Percentiles rank a stretch among this genome's conserved stretches.
Evolutionary conservation across 1,139 yeast species (phyloP).

Genomic region (Lizanozyma gosingica): DNA sequence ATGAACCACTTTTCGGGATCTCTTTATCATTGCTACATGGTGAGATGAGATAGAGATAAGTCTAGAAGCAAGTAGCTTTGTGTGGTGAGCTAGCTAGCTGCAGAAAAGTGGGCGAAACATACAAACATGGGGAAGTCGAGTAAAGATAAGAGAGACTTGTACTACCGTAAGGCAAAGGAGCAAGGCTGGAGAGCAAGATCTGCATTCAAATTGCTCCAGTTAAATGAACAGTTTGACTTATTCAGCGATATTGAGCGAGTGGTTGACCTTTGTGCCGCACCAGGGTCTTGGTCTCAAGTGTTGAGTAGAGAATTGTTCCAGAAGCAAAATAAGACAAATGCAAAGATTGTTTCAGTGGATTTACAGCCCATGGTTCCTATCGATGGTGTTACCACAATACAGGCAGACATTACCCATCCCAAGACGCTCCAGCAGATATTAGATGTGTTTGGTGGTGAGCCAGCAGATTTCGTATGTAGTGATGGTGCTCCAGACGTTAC

Average conservation of each 20-base stretch:
- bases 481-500: slow-evolving; percentile 99
- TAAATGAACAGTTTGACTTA: slow-evolving; percentile 81
- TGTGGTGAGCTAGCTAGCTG: too few species aligned
- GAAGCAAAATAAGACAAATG: slow-evolving; percentile 26
- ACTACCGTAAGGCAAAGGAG: slow-evolving; percentile 87
- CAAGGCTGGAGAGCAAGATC: slow-evolving; percentile 97
- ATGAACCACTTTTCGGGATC: too few species aligned
- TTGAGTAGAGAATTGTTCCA: slow-evolving; percentile 60
- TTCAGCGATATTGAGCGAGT: slow-evolving; percentile 71
- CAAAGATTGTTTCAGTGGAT: slow-evolving; percentile 88
- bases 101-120: too few species aligned
- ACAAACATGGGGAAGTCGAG: slow-evolving; percentile 84
- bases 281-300: slow-evolving; percentile 98
- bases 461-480: slow-evolving; percentile 91
- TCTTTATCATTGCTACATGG: too few species aligned
- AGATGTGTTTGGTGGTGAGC: slow-evolving; percentile 78
- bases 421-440: slow-evolving; percentile 67
- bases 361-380: slow-evolving; percentile 97
- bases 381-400: slow-evolving; percentile 76
- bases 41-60: too few species aligned
- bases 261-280: slow-evolving; percentile 97
- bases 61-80: too few species aligned
- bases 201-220: slow-evolving; percentile 83
- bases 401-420: slow-evolving; percentile 97
- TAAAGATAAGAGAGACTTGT: slow-evolving; percentile 89